Evolutionary conservation across 208 protist species (phyloP), one percentile per base, ranked within the genome.

Genomic region (Crithidia expoeki): DNA sequence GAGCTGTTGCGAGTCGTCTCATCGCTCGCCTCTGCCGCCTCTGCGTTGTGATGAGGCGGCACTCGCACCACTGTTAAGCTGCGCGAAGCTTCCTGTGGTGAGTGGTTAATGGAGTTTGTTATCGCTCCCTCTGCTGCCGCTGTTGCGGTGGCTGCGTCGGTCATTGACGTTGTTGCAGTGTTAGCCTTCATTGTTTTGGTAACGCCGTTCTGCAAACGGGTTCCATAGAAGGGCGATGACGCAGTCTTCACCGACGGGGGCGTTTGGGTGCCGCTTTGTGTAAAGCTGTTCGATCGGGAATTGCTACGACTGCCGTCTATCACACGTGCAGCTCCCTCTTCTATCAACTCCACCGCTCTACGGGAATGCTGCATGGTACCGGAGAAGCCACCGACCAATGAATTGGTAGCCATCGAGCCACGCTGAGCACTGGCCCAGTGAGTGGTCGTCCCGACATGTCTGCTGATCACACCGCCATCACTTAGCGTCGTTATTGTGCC

Each of bases 211-310:
- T 3, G 61, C 11, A 25, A 11, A 5, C 32, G 2, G 11, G 60
- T 25, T 1, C 46, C 46, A 32, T 52, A 46, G 0, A 32, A 65
- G 9, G 28, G 16, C 42, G 55, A n/a, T 1, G 60, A 55, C 23
- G 10, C 32, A 1, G 42, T n/a, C 46, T 44, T 17, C 16, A 16
- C 58, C 30, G 42, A 32, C 28, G 60, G 10, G 17, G 60, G 60
- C 2, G 60, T 55, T 6, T 32, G 60, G n/a, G 46, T 42, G 6
- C 46, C 60, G 25, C 60, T 65, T 5, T 5, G 27, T 2, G 61
- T 47, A n/a, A 40, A 1, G 57, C 57, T 76, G 63, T 30, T 63
- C 11, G 47, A 52, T 5, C 63, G 55, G 16, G 63, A 71, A 19
- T 60, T 23, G 36, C 51, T 36, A 23, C 36, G 40, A 32, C 57